A percentile compares a stretch with the other conserved stretches of the same genome.
phyloP scores from a whole-genome alignment of 768 basidiomycete genomes.

The Kwoniella dendrophila region DNA sequence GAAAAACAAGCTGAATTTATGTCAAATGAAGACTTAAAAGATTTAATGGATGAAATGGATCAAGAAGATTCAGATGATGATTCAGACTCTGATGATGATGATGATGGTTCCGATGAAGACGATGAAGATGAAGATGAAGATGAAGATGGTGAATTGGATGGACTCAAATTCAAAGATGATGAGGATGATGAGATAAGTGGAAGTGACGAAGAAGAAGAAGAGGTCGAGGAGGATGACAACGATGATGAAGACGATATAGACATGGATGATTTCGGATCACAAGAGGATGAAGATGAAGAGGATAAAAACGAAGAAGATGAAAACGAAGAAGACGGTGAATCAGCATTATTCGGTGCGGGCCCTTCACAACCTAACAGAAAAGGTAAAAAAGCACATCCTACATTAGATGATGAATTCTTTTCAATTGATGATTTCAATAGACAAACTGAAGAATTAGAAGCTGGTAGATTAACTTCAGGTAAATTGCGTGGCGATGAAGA shows the following conservation, averaged over 20 bases:
- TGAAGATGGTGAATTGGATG: slow-evolving; percentile 25
- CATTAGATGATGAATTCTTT: slow-evolving; percentile 89
- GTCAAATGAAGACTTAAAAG: slow-evolving; percentile 18
- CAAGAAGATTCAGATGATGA: slow-evolving; percentile 50
- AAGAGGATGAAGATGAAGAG: slow-evolving; percentile 47
- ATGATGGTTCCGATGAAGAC: slow-evolving; percentile 36
- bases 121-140: slow-evolving; percentile 33
- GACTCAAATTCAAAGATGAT: slow-evolving; percentile 31
- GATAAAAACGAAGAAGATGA: slow-evolving; percentile 38
- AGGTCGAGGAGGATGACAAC: slow-evolving; percentile 39
- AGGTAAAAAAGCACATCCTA: slow-evolving; percentile 56
- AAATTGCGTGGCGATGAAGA: slow-evolving; percentile 59
- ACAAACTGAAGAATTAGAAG: slow-evolving; percentile 77
- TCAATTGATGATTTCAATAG: slow-evolving; percentile 82
- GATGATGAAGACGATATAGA: slow-evolving; percentile 26
- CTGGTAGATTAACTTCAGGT: slow-evolving; percentile 66
- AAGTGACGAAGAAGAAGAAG: slow-evolving; percentile 41
- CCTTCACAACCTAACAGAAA: slow-evolving; percentile 28
- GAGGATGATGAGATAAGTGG: slow-evolving; percentile 58
- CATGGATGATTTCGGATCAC: slow-evolving; percentile 27
- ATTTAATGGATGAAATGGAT: slow-evolving; percentile 22
- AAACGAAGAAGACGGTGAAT: slow-evolving; percentile 53
- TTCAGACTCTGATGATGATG: slow-evolving; percentile 54
- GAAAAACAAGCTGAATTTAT: slow-evolving; percentile 13
- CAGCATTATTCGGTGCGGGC: slow-evolving; percentile 39